phyloP scores from a whole-genome alignment of 805 yeast genomes.

The Ogataea paraovalis region DNA sequence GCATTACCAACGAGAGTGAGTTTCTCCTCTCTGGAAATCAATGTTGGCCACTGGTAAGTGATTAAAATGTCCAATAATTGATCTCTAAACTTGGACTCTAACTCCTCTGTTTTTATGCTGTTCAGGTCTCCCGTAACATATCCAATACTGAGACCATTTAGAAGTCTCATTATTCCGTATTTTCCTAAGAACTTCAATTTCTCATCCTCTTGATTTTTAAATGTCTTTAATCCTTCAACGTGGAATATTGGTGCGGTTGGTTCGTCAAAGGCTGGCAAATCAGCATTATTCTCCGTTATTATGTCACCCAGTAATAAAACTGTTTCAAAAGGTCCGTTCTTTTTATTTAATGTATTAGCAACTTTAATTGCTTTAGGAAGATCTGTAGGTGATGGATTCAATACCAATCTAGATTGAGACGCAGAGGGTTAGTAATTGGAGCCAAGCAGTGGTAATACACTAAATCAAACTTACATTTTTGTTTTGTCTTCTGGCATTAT shows the following conservation, averaged over 20 bases:
- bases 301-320: conserved; percentile 51
- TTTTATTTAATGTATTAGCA: conserved; percentile 45
- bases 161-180: conserved; percentile 36
- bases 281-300: conserved; percentile 8
- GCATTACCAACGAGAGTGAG: conserved; percentile 42
- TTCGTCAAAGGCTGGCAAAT: conserved; percentile 7
- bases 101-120: conserved; percentile 16
- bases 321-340: conserved; percentile 65
- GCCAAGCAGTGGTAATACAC: not conserved
- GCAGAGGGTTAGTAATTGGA: not conserved
- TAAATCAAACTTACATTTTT: conserved; percentile 3
- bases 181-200: conserved; percentile 33
- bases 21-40: conserved; percentile 42
- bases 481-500: conserved; percentile 3
- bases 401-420: conserved; percentile 30
- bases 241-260: conserved; percentile 25
- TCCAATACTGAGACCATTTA: conserved; percentile 46
- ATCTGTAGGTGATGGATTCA: conserved; percentile 41
- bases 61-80: conserved; percentile 50
- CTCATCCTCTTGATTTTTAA: conserved; percentile 10
- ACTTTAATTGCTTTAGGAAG: conserved; percentile 42
- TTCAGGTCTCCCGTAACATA: conserved; percentile 37
- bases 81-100: conserved; percentile 16
- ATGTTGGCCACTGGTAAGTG: conserved; percentile 57
- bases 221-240: conserved; percentile 19